Conservation (phyloP, 768 basidiomycete genomes). For the Boletus bicolor region DNA sequence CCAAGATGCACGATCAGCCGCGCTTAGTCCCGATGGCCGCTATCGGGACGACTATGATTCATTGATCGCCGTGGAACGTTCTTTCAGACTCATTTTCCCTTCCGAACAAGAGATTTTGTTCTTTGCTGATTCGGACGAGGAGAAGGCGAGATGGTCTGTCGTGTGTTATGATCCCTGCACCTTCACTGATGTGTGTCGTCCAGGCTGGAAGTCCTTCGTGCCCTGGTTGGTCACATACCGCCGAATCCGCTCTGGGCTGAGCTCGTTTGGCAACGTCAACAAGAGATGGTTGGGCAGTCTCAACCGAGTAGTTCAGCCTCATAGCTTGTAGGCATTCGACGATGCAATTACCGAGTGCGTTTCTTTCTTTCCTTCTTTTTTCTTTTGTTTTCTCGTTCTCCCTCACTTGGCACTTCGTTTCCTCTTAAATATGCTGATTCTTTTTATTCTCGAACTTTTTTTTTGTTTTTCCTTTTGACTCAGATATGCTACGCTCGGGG, state of each 20-base stretch:
- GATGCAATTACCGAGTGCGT: background rate
- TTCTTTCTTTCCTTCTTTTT: background rate
- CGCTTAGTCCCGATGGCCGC: slow-evolving; percentile 44
- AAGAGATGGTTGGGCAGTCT: slow-evolving; percentile 35
- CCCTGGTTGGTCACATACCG: slow-evolving; percentile 85
- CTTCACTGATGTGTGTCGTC: slow-evolving; percentile 1
- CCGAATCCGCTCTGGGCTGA: slow-evolving; percentile 94
- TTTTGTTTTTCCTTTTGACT: background rate
- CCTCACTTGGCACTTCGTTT: slow-evolving; percentile 8
- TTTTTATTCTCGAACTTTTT: slow-evolving; percentile 1
- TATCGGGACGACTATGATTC: slow-evolving; percentile 58
- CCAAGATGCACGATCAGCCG: slow-evolving; percentile 50
- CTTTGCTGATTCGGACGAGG: slow-evolving; percentile 87
- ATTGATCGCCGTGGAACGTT: slow-evolving; percentile 70
- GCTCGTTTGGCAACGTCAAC: slow-evolving; percentile 79
- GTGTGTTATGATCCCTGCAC: background rate
- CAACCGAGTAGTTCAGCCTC: background rate
- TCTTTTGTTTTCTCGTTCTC: slow-evolving; percentile 8
- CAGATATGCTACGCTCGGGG: slow-evolving; percentile 17
- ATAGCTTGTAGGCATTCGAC: background rate
- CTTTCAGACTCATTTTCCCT: slow-evolving; percentile 81
- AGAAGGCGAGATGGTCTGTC: slow-evolving; percentile 81
- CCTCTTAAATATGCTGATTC: background rate
- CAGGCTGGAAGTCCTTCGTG: slow-evolving; percentile 84
- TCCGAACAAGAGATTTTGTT: slow-evolving; percentile 79